Evolutionary conservation across 495 filamentous ascomycete species (phyloP).

Genomic region (Aspergillus bertholletiae): DNA sequence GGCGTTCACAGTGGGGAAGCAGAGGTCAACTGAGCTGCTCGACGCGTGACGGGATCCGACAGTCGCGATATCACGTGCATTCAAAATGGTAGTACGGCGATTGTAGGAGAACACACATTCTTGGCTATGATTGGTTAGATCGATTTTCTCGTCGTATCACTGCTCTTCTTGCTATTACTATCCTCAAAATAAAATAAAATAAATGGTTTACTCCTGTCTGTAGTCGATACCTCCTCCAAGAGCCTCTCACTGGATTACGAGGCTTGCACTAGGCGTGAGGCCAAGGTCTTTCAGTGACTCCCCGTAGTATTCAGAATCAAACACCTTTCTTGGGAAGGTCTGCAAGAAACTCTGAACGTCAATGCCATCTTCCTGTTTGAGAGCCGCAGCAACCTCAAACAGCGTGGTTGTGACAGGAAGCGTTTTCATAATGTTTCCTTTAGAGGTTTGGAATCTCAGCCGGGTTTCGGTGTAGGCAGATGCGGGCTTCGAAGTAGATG

Average conservation of each 20-base stretch:
- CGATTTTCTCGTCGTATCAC: background rate
- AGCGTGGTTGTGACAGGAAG: constrained; percentile 83
- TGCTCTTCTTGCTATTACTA: background rate
- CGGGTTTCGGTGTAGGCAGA: constrained; percentile 74
- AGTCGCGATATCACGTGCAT: constrained; percentile 44
- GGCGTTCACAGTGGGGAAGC: background rate
- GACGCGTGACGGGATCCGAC: constrained; percentile 24
- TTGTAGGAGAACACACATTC: background rate
- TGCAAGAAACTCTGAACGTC: constrained; percentile 73
- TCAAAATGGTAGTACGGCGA: background rate
- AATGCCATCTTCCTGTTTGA: constrained; percentile 60
- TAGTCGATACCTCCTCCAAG: background rate
- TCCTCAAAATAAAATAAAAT: too few species aligned
- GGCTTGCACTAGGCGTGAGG: constrained; percentile 79
- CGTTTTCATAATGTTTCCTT: constrained; percentile 75
- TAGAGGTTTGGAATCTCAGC: constrained; percentile 72
- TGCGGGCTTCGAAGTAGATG: constrained; percentile 52
- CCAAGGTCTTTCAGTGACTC: constrained; percentile 91
- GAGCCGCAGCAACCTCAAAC: constrained; percentile 81
- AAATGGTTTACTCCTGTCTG: background rate
- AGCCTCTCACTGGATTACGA: constrained; percentile 61
- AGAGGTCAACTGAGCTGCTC: background rate
- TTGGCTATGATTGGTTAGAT: background rate
- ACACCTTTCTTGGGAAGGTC: constrained; percentile 86
- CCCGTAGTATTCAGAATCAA: constrained; percentile 74